Percentiles rank a stretch among this genome's conserved stretches.
These are phyloP conservation scores for Climacium dendroides DNA, from an alignment of 225 moss, liverwort and hornwort genomes.

Conservation along the genomic window DNA sequence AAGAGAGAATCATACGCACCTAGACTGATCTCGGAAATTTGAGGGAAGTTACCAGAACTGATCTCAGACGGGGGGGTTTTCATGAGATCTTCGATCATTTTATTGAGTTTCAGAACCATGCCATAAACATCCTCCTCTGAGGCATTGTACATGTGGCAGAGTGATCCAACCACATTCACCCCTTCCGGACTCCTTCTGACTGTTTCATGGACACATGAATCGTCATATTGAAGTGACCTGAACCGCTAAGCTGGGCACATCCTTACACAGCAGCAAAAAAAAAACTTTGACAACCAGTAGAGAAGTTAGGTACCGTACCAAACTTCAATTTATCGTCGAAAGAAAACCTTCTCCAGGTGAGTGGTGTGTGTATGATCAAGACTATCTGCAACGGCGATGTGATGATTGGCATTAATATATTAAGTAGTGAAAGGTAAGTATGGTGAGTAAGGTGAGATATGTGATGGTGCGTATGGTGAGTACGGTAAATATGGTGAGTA, in stretches of 20 bases:
- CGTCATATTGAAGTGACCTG: slow-evolving; percentile 1
- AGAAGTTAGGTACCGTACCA: slow-evolving; percentile 16
- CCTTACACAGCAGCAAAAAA: background rate
- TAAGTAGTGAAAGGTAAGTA: background rate
- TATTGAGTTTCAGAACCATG: slow-evolving; percentile 73
- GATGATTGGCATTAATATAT: background rate
- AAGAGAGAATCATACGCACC: slow-evolving; percentile 24
- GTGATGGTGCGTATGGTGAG: no score
- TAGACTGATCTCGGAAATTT: slow-evolving; percentile 63
- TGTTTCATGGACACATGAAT: slow-evolving; percentile 27
- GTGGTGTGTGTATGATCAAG: slow-evolving; percentile 89
- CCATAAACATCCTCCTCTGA: slow-evolving; percentile 81
- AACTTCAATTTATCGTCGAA: slow-evolving; percentile 67
- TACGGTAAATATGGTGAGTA: background rate
- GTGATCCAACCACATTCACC: slow-evolving; percentile 74
- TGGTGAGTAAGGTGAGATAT: background rate
- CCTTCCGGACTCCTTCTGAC: slow-evolving; percentile 60
- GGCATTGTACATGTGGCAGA: slow-evolving; percentile 79
- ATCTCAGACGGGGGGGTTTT: slow-evolving; percentile 25
- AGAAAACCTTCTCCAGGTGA: slow-evolving; percentile 63
- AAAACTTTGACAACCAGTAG: background rate
- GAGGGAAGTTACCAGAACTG: slow-evolving; percentile 37
- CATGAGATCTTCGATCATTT: slow-evolving; percentile 62
- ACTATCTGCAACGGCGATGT: slow-evolving; percentile 53
- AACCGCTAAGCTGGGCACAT: background rate